A percentile compares a stretch with the other conserved stretches of the same genome.
Conservation (phyloP, 495 filamentous ascomycete species). For the Penicillium antarcticum region DNA sequence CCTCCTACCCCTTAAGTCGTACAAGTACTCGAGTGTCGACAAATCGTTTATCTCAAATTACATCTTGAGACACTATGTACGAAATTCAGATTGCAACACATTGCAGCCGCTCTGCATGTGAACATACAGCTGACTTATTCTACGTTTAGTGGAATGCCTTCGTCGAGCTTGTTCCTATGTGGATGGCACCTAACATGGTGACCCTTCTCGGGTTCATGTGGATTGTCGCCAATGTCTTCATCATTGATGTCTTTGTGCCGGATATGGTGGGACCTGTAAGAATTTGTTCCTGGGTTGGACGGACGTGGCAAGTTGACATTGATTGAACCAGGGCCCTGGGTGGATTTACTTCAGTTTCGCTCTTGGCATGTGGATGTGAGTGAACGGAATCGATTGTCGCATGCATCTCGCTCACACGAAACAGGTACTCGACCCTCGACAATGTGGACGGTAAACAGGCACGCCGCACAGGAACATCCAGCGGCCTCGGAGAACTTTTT, state of each 20-base stretch:
- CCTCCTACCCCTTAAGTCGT: slow-evolving; percentile 80
- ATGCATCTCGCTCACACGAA: background rate
- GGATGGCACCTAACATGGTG: slow-evolving; percentile 97
- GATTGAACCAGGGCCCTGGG: slow-evolving; percentile 62
- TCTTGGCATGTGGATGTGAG: slow-evolving; percentile 86
- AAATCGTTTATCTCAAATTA: slow-evolving; percentile 93
- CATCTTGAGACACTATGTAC: slow-evolving; percentile 91
- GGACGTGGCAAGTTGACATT: slow-evolving; percentile 23
- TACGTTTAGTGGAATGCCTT: slow-evolving; percentile 86
- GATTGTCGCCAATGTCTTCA: slow-evolving; percentile 80
- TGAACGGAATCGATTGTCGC: background rate
- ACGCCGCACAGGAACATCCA: slow-evolving; percentile 89
- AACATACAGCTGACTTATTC: slow-evolving; percentile 6
- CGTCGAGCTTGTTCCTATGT: slow-evolving; percentile 87
- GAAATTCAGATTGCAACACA: slow-evolving; percentile 16
- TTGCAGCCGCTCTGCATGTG: background rate
- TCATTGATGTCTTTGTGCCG: slow-evolving; percentile 80
- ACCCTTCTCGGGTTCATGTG: slow-evolving; percentile 94
- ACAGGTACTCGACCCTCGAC: slow-evolving; percentile 90
- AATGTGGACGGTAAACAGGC: slow-evolving; percentile 99
- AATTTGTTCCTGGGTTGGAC: background rate
- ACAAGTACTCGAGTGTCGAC: slow-evolving; percentile 96
- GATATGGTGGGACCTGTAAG: slow-evolving; percentile 88
- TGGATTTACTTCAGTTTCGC: slow-evolving; percentile 97
- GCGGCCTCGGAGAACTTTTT: slow-evolving; percentile 91